Evolutionary conservation across 768 basidiomycete species (phyloP).

Genomic region (Calocybe gangraenosa): DNA sequence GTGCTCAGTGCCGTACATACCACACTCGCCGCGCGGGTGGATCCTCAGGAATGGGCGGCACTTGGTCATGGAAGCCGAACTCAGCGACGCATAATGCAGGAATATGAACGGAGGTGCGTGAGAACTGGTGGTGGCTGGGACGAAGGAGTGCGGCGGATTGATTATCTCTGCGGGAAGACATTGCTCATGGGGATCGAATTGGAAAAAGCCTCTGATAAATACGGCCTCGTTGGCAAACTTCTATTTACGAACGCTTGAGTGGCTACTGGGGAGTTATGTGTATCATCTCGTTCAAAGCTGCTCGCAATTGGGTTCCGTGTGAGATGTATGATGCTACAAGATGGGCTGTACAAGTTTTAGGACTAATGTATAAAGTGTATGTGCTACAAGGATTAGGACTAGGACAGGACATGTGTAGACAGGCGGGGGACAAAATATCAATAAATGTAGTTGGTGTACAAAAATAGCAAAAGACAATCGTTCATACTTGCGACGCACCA

Average conservation of each 20-base stretch:
- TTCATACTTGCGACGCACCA: not conserved
- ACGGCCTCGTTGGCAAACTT: constrained; percentile 10
- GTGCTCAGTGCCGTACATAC: constrained; percentile 57
- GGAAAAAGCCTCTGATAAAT: constrained; percentile 30
- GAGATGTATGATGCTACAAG: not conserved
- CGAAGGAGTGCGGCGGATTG: constrained; percentile 60
- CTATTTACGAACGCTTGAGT: constrained; percentile 9
- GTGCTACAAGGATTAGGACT: not conserved
- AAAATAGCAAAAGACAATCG: no score
- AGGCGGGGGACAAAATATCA: not conserved
- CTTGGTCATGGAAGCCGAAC: constrained; percentile 51
- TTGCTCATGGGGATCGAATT: constrained; percentile 59
- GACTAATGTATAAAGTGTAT: not conserved
- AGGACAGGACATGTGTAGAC: constrained; percentile 9
- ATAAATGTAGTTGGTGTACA: no score
- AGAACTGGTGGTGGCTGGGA: constrained; percentile 65
- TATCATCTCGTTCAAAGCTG: not conserved
- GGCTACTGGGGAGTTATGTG: not conserved
- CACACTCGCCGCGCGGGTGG: constrained; percentile 52
- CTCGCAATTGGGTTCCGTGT: not conserved
- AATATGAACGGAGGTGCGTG: constrained; percentile 60
- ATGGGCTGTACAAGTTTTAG: not conserved
- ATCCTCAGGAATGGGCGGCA: constrained; percentile 60
- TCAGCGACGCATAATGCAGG: constrained; percentile 55
- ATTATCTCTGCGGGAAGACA: constrained; percentile 63